These are phyloP conservation scores for Epichloe baconii DNA, from an alignment of 2,329 filamentous ascomycete genomes.

Conservation along the genomic window DNA sequence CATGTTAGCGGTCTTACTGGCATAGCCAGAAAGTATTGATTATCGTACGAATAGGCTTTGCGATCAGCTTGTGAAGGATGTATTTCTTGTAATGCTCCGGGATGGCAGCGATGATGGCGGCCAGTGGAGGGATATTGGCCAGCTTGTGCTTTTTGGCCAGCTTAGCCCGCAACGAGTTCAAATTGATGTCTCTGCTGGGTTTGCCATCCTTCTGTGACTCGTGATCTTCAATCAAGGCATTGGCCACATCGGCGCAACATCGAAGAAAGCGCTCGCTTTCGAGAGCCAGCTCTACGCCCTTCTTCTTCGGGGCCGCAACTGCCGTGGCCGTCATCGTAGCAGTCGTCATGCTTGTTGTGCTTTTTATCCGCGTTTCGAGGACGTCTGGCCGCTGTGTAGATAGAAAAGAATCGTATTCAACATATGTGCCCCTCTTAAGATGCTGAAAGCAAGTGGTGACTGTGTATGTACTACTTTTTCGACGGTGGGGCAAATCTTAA, in stretches of 20 bases:
- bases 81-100: constrained; percentile 99
- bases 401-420: not conserved
- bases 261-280: constrained; percentile 92
- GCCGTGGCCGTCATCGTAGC: constrained; percentile 53
- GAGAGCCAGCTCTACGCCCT: constrained; percentile 60
- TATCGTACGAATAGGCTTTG: constrained; percentile 76
- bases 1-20: constrained; percentile 3
- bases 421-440: not conserved
- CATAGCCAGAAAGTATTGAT: too few species aligned
- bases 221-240: constrained; percentile 85
- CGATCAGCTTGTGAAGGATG: constrained; percentile 88
- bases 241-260: constrained; percentile 91
- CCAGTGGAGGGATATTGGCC: constrained; percentile 77
- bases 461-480: not conserved
- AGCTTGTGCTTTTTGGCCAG: constrained; percentile 88
- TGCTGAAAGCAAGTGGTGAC: not conserved
- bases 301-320: constrained; percentile 57
- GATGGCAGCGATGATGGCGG: constrained; percentile 93
- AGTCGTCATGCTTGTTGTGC: constrained; percentile 23
- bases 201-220: constrained; percentile 66
- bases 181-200: constrained; percentile 75
- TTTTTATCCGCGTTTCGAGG: not conserved
- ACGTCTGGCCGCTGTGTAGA: not conserved
- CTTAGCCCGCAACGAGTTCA: constrained; percentile 77
- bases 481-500: constrained; percentile 6